Evolutionary conservation across 768 basidiomycete genomes (phyloP), one percentile per base, ranked within the genome.

Genomic region (Hysterangium stoloniferum): DNA sequence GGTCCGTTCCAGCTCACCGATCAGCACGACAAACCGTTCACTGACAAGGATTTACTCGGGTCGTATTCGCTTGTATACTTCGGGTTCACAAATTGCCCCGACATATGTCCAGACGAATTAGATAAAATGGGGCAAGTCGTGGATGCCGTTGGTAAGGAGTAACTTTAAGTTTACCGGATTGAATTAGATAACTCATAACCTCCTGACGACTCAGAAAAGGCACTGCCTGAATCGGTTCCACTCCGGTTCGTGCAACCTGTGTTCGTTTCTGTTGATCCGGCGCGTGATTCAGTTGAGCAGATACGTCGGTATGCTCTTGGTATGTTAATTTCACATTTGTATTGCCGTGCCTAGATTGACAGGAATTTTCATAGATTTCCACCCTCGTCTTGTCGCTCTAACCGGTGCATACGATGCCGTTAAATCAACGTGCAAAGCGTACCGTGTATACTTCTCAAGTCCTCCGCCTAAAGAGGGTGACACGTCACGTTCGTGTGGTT

Each of bases 81-180:
- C 67, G 96, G 96, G n/a, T 99, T 98, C 72, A 94, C 95, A 27
- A 95, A 99, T 66, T 99, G 96, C 67, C 95, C 96, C 5, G 96
- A 99, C 66, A 97, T 99, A 48, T 99, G 96, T 62, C 96, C 96
- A 1, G 89, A 94, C 48, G 95, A 98, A 68, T 74, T 99, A 25
- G 96, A 99, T 71, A 98, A 98, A 72, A 80, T 97, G 70, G 81
- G 86, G 11, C 73, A 68, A 0, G 82, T 93, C 15, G 72, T 98
- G 36, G 74, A 84, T 28, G 66, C 72, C 42, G 71, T 90, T 48
- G 84, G 92, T 90, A 56, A 54, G 86, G 64, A 24, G 36, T 19
- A n/a, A n/a, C n/a, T n/a, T n/a, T n/a, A n/a, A n/a, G n/a, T n/a
- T n/a, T n/a, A n/a, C 31, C 15, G n/a, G n/a, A n/a, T n/a, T 12